Conservation (phyloP, 83 land plant genomes). For the Diphasiastrum complanatum region DNA sequence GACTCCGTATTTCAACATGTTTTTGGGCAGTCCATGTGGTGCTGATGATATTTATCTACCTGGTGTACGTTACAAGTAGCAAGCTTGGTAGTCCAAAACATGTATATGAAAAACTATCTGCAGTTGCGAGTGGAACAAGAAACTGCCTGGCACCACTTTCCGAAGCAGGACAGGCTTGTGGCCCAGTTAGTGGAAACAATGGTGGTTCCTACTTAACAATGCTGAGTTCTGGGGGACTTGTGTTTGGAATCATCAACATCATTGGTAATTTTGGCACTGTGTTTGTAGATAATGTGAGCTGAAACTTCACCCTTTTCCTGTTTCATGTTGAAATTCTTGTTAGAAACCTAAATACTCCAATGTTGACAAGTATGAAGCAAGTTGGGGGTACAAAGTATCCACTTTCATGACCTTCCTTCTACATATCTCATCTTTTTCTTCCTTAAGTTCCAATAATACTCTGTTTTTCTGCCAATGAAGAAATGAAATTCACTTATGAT, state of each 20-base stretch:
- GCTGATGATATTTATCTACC: conserved; percentile 31
- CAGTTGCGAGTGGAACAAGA: not conserved
- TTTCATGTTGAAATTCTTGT: no score
- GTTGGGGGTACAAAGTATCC: no score
- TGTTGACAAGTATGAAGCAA: no score
- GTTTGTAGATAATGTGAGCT: conserved; percentile 27
- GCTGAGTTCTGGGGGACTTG: conserved; percentile 35
- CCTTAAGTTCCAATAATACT: no score
- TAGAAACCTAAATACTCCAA: no score
- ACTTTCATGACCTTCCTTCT: no score
- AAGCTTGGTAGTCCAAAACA: conserved; percentile 23
- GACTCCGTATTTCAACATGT: no score
- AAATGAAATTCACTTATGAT: no score
- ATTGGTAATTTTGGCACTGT: conserved; percentile 38
- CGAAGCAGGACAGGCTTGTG: conserved; percentile 22
- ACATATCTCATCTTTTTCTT: no score
- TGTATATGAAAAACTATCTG: conserved; percentile 14
- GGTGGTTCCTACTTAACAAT: conserved; percentile 37
- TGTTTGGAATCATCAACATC: conserved; percentile 33
- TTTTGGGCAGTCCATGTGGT: conserved; percentile 24
- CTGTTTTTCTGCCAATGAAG: no score
- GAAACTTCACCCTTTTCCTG: no score
- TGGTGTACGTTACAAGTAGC: conserved; percentile 21
- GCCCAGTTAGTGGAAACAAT: conserved; percentile 21
- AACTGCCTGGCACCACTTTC: conserved; percentile 11